These are phyloP conservation scores for Favolaschia claudopus DNA, from an alignment of 768 basidiomycete genomes.

Conservation along the genomic window DNA sequence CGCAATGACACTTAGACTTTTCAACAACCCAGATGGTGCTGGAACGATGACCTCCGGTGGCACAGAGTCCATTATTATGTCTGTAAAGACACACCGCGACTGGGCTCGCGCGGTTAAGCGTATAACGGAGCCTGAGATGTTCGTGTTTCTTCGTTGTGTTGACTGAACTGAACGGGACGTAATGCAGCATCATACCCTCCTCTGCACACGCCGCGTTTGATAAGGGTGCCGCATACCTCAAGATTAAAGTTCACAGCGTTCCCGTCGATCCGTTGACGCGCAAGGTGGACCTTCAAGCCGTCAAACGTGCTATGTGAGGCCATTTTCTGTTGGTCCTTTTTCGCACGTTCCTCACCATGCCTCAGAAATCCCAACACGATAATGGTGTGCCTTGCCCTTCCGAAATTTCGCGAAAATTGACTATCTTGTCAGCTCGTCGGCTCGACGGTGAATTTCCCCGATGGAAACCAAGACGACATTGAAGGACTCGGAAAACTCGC, in stretches of 20 bases:
- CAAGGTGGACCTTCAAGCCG: conserved; percentile 76
- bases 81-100: conserved; percentile 92
- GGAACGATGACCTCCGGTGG: conserved; percentile 96
- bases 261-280: conserved; percentile 83
- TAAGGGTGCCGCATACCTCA: conserved; percentile 89
- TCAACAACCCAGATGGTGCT: conserved; percentile 84
- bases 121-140: conserved; percentile 94
- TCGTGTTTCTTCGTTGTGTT: conserved; percentile 31
- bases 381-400: conserved; percentile 56
- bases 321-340: conserved; percentile 6
- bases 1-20: conserved; percentile 85
- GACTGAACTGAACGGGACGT: neutral
- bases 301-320: conserved; percentile 87
- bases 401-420: conserved; percentile 1
- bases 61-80: conserved; percentile 96
- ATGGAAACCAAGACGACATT: conserved; percentile 90
- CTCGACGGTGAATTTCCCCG: conserved; percentile 86
- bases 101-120: conserved; percentile 89
- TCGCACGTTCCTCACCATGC: conserved; percentile 5
- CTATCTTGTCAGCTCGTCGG: conserved; percentile 71
- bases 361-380: conserved; percentile 87
- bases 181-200: conserved; percentile 76
- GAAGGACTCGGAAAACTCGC: conserved; percentile 80
- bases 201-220: conserved; percentile 95
- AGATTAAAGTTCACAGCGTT: conserved; percentile 88